phyloP scores from a whole-genome alignment of 2,329 filamentous ascomycete species.

The Colletotrichum kahawae region DNA sequence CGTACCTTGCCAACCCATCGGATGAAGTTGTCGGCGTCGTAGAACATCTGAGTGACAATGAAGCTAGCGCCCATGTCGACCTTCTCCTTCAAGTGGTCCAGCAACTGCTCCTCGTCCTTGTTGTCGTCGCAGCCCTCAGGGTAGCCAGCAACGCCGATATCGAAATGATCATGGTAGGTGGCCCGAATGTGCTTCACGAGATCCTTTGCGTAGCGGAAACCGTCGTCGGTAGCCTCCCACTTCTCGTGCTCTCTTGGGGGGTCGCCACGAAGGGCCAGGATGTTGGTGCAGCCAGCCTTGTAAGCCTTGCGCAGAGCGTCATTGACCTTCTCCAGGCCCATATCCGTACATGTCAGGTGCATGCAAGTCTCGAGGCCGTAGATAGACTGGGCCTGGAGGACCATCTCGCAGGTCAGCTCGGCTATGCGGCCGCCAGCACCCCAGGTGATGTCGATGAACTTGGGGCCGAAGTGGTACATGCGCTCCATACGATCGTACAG shows the following conservation, averaged over 20 bases:
- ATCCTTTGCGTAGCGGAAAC: slow-evolving; percentile 92
- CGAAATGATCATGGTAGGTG: slow-evolving; percentile 77
- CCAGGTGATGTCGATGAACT: slow-evolving; percentile 99
- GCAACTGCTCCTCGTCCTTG: slow-evolving; percentile 80
- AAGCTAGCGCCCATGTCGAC: slow-evolving; percentile 93
- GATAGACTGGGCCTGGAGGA: slow-evolving; percentile 90
- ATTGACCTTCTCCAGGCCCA: slow-evolving; percentile 92
- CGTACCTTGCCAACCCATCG: slow-evolving; percentile 88
- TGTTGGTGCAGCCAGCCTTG: slow-evolving; percentile 96
- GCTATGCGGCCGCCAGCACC: slow-evolving; percentile 92
- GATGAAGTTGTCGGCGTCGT: slow-evolving; percentile 94
- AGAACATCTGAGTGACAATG: slow-evolving; percentile 99
- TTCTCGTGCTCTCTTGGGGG: slow-evolving; percentile 92
- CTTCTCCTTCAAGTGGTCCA: slow-evolving; percentile 93
- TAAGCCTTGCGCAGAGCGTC: slow-evolving; percentile 87
- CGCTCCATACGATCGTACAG: slow-evolving; percentile 99
- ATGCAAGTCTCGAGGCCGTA: slow-evolving; percentile 98
- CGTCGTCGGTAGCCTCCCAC: slow-evolving; percentile 86
- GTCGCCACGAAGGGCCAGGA: slow-evolving; percentile 90
- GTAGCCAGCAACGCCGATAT: slow-evolving; percentile 97
- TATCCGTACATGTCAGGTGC: slow-evolving; percentile 98
- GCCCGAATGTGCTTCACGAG: slow-evolving; percentile 83
- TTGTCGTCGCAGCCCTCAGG: slow-evolving; percentile 96
- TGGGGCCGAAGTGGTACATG: slow-evolving; percentile 92
- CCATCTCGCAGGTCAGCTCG: slow-evolving; percentile 96